Evolutionary conservation across 2,329 filamentous ascomycete species (phyloP), one percentile per base, ranked within the genome.

Genomic region (Mariannaea elegans): DNA sequence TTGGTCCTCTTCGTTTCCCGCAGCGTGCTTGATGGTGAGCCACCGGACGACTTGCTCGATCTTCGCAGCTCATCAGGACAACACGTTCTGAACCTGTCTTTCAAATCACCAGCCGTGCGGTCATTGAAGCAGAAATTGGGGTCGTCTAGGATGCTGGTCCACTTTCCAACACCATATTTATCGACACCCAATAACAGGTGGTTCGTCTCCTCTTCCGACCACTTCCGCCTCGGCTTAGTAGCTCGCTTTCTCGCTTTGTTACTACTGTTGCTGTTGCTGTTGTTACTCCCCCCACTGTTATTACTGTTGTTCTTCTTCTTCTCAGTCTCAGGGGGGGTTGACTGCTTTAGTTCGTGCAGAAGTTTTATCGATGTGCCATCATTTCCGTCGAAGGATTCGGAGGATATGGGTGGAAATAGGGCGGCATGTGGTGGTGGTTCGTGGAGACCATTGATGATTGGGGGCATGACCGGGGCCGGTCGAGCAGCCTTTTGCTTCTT

Each of bases 1-100:
- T 80, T 85, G 27, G 65, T 72, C 62, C 77, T 82, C 13, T 71
- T 76, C 19, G 72, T 59, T 46, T 74, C 72, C 38, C 61, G 67
- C n/a, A 62, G 45, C 32, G 65, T 41, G 18, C 55, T 44, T 13
- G 68, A 36, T 19, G 68, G 65, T 16, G 63, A 66, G 61, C 71
- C 59, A 65, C 68, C 36, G 31, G 59, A 47, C 29, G 68, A 51
- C 50, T 73, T 75, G 61, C 73, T 78, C 10, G 77, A 79, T 21
- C 76, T 76, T 46, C 84, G 81, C 34, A 89, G 78, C 71, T 89
- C 87, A 31, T 82, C 81, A 0, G 87, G 87, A 62, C 87, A 89
- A 69, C 87, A 89, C 3, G 87, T 90, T 48, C 87, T 81, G 68
- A 89, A 90, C 12, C 87, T 80, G 71, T 90, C 87, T 71, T 90